These are phyloP conservation scores for Clausena lansium DNA, from an alignment of 345 rosid genomes.

Conservation along the genomic window DNA sequence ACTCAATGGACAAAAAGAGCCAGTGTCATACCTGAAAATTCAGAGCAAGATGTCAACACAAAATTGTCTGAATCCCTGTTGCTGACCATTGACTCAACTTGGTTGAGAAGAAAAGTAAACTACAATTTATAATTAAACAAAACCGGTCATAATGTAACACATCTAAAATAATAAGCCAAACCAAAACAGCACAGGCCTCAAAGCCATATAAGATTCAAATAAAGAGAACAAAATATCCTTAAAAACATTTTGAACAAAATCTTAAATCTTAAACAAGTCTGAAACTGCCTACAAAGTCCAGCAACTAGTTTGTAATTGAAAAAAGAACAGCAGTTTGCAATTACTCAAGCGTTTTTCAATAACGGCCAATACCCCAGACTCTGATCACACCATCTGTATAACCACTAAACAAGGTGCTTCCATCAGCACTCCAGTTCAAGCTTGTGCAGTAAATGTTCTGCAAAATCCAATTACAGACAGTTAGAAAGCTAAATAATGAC, in stretches of 20 bases:
- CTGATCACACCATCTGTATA: constrained; percentile 94
- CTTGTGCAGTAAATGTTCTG: constrained; percentile 92
- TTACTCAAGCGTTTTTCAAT: constrained; percentile 22
- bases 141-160: not conserved
- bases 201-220: constrained; percentile 15
- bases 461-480: constrained; percentile 8
- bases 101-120: too few species aligned
- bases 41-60: too few species aligned
- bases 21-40: too few species aligned
- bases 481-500: not conserved
- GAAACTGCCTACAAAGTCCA: constrained; percentile 9
- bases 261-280: constrained; percentile 21
- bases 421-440: constrained; percentile 90
- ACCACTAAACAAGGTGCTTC: constrained; percentile 92
- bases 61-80: too few species aligned
- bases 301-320: not conserved
- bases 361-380: constrained; percentile 96
- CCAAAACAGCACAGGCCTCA: constrained; percentile 22
- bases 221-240: constrained; percentile 18
- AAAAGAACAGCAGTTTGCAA: not conserved
- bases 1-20: too few species aligned
- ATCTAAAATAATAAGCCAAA: constrained; percentile 14
- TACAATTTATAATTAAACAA: not conserved
- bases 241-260: constrained; percentile 8
- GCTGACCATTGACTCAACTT: too few species aligned